A percentile compares a stretch with the other conserved stretches of the same genome.
phyloP scores from a whole-genome alignment of 129 eudicot genomes.

The Smallanthus sonchifolius region DNA sequence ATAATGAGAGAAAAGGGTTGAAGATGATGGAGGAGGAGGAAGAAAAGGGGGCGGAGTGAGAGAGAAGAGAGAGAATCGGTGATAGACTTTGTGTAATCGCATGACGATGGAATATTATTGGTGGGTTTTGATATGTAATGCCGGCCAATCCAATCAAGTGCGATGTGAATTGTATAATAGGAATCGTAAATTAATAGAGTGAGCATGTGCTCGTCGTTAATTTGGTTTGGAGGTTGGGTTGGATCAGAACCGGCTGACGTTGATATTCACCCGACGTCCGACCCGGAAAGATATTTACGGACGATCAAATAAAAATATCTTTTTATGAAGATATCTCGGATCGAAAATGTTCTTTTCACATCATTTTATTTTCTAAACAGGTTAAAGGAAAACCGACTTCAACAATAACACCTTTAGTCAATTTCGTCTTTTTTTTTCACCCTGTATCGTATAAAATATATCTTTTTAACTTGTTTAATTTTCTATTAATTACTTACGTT shows the following conservation, averaged over 20 bases:
- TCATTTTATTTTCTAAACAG: too few species aligned
- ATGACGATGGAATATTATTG: conserved; percentile 33
- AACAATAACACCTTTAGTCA: too few species aligned
- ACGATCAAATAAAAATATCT: too few species aligned
- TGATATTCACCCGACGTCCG: neutral
- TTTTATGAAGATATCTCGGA: too few species aligned
- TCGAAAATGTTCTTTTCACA: too few species aligned
- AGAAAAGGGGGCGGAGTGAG: conserved; percentile 28
- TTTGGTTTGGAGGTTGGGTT: neutral
- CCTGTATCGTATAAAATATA: too few species aligned
- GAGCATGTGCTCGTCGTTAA: neutral
- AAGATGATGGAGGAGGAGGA: conserved; percentile 23
- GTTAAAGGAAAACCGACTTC: too few species aligned
- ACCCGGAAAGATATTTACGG: too few species aligned
- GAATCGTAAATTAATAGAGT: neutral
- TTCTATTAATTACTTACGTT: too few species aligned
- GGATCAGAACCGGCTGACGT: neutral
- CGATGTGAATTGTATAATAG: neutral
- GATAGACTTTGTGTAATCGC: conserved; percentile 80
- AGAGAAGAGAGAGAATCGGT: conserved; percentile 55
- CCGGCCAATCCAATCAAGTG: conserved; percentile 4
- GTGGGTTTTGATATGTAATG: conserved; percentile 8
- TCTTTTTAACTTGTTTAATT: too few species aligned
- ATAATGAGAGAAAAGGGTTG: conserved; percentile 23
- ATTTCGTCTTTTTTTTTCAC: too few species aligned